Evolutionary conservation across 768 basidiomycete species (phyloP).

Genomic region (Crassisporium funariophilum): DNA sequence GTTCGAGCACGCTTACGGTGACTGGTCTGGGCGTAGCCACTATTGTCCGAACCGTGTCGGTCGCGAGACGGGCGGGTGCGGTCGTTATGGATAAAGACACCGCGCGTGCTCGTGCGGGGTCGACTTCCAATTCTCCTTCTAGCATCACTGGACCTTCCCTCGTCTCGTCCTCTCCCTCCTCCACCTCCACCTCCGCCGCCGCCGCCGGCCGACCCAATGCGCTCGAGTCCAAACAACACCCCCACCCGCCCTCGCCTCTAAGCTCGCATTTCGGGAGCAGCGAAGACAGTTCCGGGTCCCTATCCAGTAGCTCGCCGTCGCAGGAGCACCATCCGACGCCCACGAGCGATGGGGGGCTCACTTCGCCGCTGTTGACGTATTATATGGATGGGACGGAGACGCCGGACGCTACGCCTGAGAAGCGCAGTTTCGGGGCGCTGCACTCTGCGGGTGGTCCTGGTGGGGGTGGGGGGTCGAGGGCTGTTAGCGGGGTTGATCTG

Average conservation of each 20-base stretch:
- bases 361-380: conserved; percentile 35
- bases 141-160: neutral
- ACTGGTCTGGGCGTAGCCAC: conserved; percentile 36
- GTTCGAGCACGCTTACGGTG: conserved; percentile 51
- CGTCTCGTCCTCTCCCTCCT: too few species aligned
- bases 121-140: neutral
- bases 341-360: conserved; percentile 33
- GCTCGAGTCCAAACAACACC: too few species aligned
- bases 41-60: conserved; percentile 47
- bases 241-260: conserved; percentile 48
- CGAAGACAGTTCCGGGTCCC: conserved; percentile 14
- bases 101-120: conserved; percentile 4
- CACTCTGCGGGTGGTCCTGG: neutral
- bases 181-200: neutral
- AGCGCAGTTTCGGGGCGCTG: conserved; percentile 14
- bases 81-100: conserved; percentile 43
- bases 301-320: conserved; percentile 35
- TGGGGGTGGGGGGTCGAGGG: conserved; percentile 25
- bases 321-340: conserved; percentile 42
- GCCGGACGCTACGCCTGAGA: conserved; percentile 24
- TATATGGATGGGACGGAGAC: conserved; percentile 35
- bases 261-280: conserved; percentile 46
- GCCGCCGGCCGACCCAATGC: too few species aligned
- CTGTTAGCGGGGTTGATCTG: conserved; percentile 26
- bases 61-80: conserved; percentile 55